Percentiles rank a stretch among this genome's conserved stretches.
phyloP scores from a whole-genome alignment of 1,284 basidiomycete species.

The Malassezia psittaci region DNA sequence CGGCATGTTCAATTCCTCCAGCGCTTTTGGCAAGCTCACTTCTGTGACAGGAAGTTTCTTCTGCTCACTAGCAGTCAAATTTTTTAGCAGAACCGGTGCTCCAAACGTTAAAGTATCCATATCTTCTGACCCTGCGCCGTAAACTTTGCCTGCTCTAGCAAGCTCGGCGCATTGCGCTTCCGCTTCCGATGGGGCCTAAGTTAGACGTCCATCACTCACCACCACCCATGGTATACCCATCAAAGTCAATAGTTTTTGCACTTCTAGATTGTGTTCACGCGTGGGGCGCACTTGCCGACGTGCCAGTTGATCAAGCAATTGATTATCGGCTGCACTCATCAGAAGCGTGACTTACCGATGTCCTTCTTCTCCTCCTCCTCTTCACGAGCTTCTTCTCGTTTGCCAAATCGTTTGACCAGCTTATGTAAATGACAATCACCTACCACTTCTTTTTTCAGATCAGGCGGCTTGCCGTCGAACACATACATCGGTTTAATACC shows the following conservation, averaged over 20 bases:
- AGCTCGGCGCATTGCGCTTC: conserved; percentile 98
- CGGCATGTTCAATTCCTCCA: conserved; percentile 78
- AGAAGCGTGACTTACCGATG: conserved; percentile 54
- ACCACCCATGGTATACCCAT: conserved; percentile 92
- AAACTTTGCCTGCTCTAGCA: conserved; percentile 87
- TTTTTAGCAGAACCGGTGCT: conserved; percentile 79
- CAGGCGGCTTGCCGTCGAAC: conserved; percentile 96
- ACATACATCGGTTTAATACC: conserved; percentile 97
- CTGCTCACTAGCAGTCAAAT: conserved; percentile 96
- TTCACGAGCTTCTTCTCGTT: conserved; percentile 81
- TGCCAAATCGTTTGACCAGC: conserved; percentile 85
- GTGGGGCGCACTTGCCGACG: conserved; percentile 90
- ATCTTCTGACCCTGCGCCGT: conserved; percentile 93
- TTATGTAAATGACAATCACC: conserved; percentile 45
- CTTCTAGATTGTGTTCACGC: conserved; percentile 91
- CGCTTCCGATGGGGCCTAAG: conserved; percentile 77
- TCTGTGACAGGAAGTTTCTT: conserved; percentile 96
- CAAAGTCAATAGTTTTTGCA: conserved; percentile 69
- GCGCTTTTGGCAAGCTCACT: conserved; percentile 68
- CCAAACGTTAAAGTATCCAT: conserved; percentile 99
- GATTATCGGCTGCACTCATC: conserved; percentile 50
- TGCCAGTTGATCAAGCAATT: conserved; percentile 83
- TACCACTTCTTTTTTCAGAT: conserved; percentile 90
- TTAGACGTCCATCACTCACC: conserved; percentile 15
- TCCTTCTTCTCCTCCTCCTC: conserved; percentile 94